A percentile compares a stretch with the other conserved stretches of the same genome.
phyloP scores from a whole-genome alignment of 1,284 basidiomycete genomes.

The Microbotryum saponariae region DNA sequence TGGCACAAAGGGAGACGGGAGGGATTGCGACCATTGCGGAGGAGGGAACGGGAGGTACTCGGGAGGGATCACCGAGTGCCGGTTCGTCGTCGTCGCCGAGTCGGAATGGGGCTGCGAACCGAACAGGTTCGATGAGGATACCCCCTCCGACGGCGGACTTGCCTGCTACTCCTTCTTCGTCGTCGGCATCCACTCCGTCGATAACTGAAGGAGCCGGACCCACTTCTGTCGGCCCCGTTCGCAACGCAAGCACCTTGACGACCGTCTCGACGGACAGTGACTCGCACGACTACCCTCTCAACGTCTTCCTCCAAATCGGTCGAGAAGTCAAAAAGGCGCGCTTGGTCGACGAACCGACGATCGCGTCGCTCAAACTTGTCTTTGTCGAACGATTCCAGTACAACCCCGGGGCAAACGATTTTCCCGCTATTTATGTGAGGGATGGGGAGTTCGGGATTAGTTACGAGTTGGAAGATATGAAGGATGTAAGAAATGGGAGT shows the following conservation, averaged over 20 bases:
- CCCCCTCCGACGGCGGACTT: too few relatives aligned
- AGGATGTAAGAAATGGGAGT: slow-evolving; percentile 83
- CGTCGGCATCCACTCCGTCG: too few relatives aligned
- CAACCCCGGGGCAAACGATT: slow-evolving; percentile 76
- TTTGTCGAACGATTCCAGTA: slow-evolving; percentile 96
- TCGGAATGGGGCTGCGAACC: too few relatives aligned
- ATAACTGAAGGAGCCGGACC: too few relatives aligned
- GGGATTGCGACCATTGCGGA: too few relatives aligned
- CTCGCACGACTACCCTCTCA: slow-evolving; percentile 44
- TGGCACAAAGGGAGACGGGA: too few relatives aligned
- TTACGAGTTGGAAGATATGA: slow-evolving; percentile 90
- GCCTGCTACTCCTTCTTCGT: too few relatives aligned
- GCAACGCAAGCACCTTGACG: not conserved
- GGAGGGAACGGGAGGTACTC: too few relatives aligned
- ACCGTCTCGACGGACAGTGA: not conserved
- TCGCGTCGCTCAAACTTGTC: slow-evolving; percentile 67
- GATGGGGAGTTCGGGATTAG: slow-evolving; percentile 84
- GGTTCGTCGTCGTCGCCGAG: too few relatives aligned
- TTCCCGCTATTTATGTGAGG: slow-evolving; percentile 90
- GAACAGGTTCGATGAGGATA: too few relatives aligned
- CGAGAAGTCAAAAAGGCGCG: slow-evolving; percentile 81
- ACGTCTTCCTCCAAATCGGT: slow-evolving; percentile 82
- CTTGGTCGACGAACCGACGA: slow-evolving; percentile 55
- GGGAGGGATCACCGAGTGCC: too few relatives aligned
- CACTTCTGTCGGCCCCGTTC: not conserved